Base-by-base conservation (phyloP, 2,329 filamentous ascomycete species). In the Hirsutella rhossiliensis region DNA sequence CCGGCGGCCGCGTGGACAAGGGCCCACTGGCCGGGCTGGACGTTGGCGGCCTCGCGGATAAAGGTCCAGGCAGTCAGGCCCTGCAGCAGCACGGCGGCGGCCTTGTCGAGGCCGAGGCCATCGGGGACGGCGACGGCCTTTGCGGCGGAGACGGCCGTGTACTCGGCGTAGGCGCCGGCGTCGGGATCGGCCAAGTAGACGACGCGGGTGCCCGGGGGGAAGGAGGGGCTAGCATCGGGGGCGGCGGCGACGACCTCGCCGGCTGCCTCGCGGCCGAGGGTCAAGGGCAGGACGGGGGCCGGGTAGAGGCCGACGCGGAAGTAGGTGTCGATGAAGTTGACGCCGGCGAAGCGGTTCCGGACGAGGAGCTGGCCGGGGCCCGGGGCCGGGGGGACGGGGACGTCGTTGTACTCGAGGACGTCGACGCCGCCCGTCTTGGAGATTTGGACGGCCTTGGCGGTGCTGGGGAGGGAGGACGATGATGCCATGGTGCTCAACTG, bases 291-390 rank as follows among this genome's bases (percentile, higher is more conserved):
- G 2, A 47, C 38, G 1, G 83, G 73, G 1, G 80, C 68, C 11
- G 72, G 67, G 70, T 95, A 95, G 42, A 94, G 76, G 11, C 89
- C 89, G 12, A 75, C 79, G 60, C 89, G 87, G 75, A 89, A 94
- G 66, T 95, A 94, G 34, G 69, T 94, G 64, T 95, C 89, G 56
- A 95, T 94, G 66, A 76, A 95, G 66, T 95, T 95, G 48, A 95
- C 69, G 47, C 88, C 89, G 41, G 83, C 72, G 59, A 76, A 84
- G 50, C 82, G 77, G 63, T 94, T 94, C 64, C 82, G 84, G 46
- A 95, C 76, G 4, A 95, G 75, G 19, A 95, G 64, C 52, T 94
- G 73, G 46, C 79, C 81, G n/a, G 81, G 76, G 31, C 76, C 68
- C 2, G 75, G 76, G 41, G 71, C 66, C 0, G 87, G 86, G 1